Percentiles rank a stretch among this genome's conserved stretches.
phyloP scores from a whole-genome alignment of 2,329 filamentous ascomycete species.

The Penicillium sp. region DNA sequence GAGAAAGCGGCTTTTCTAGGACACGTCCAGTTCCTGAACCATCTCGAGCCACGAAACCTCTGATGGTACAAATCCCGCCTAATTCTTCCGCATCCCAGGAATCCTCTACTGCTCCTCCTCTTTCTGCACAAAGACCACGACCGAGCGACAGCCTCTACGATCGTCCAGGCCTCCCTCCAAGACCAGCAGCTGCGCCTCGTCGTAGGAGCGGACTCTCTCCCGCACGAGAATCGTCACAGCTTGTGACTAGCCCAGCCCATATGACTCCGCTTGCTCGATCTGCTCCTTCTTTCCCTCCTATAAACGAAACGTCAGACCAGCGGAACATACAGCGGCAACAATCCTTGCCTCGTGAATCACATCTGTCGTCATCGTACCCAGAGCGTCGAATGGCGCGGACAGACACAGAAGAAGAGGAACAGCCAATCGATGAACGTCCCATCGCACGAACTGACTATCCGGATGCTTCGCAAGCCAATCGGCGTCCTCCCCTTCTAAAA shows the following conservation, averaged over 20 bases:
- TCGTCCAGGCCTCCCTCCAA: conserved; percentile 48
- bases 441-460: conserved; percentile 64
- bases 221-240: conserved; percentile 14
- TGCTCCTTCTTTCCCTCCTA: conserved; percentile 11
- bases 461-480: conserved; percentile 76
- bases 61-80: conserved; percentile 31
- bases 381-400: conserved; percentile 24
- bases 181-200: conserved; percentile 25
- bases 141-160: conserved; percentile 35
- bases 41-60: conserved; percentile 27
- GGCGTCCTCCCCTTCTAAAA: conserved; percentile 70
- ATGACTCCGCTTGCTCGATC: conserved; percentile 12
- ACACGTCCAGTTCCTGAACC: conserved; percentile 25
- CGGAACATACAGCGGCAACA: conserved; percentile 24
- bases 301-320: conserved; percentile 18
- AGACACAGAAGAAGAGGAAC: conserved; percentile 51
- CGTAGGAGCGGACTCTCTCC: conserved; percentile 24
- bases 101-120: conserved; percentile 25
- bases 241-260: conserved; percentile 10
- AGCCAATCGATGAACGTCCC: conserved; percentile 45
- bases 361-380: conserved; percentile 15
- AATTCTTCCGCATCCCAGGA: conserved; percentile 19
- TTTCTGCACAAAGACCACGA: conserved; percentile 40
- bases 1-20: conserved; percentile 31
- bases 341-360: conserved; percentile 28